Evolutionary conservation across 768 basidiomycete species (phyloP).

Genomic region (Panaeolus papilionaceus): DNA sequence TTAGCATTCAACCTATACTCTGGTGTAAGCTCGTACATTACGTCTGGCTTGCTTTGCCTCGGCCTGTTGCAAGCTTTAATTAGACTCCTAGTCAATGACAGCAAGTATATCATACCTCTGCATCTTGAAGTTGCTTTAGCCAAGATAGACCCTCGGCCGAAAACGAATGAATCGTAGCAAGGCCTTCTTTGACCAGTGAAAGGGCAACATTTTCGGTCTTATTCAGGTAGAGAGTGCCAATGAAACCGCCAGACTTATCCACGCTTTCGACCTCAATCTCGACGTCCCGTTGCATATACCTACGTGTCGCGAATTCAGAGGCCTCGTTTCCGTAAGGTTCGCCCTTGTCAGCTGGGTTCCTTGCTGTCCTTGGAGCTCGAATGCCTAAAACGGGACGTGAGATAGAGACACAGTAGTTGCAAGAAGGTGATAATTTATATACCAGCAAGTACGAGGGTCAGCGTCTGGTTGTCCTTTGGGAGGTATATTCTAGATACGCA

Average conservation of each 20-base stretch:
- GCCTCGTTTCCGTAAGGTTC: constrained; percentile 91
- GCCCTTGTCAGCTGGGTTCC: constrained; percentile 80
- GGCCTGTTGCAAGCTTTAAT: constrained; percentile 45
- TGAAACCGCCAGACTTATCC: constrained; percentile 97
- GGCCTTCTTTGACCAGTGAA: constrained; percentile 82
- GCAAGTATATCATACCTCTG: constrained; percentile 63
- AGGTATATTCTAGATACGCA: constrained; percentile 67
- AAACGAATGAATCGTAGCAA: constrained; percentile 87
- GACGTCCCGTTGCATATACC: constrained; percentile 93
- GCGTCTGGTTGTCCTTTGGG: constrained; percentile 90
- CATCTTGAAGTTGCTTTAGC: constrained; percentile 80
- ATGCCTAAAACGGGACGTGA: constrained; percentile 60
- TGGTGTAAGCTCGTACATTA: constrained; percentile 61
- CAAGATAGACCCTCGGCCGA: constrained; percentile 86
- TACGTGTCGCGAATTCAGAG: constrained; percentile 75
- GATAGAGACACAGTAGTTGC: background rate
- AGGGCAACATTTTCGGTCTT: constrained; percentile 90
- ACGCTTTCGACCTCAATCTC: constrained; percentile 90
- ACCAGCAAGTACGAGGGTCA: constrained; percentile 93
- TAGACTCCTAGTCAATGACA: constrained; percentile 15
- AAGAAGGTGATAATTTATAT: constrained; percentile 6
- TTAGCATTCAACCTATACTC: background rate
- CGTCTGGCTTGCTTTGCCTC: constrained; percentile 82
- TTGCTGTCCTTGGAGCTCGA: constrained; percentile 86
- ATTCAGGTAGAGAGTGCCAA: constrained; percentile 84